Base-by-base conservation (phyloP, 352 stramenopile species). In the Phytophthora foliorum region DNA sequence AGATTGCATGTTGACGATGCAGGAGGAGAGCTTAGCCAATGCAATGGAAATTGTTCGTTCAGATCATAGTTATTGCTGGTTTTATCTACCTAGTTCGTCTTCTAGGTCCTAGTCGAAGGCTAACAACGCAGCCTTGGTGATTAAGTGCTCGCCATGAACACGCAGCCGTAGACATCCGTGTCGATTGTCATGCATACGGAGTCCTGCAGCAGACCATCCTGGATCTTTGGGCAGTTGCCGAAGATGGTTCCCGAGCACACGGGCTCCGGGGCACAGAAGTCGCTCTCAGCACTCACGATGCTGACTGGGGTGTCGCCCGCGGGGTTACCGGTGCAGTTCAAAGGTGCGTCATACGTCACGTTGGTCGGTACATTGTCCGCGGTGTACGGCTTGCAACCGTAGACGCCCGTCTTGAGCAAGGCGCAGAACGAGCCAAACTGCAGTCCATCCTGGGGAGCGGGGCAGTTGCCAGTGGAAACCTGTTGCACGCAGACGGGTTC, bases 341-440 rank as follows among this genome's bases (percentile, higher is more conserved):
- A 34, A 24, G 65, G 73, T 14, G 60, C 67, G 1, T 52, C 55
- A 32, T 79, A 78, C 31, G 62, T 71, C 29, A 57, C 57, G 16
- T 64, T 72, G 62, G 61, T 54, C 7, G 51, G 54, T 4, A 74
- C 58, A 29, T 76, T 75, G 25, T 69, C 53, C n/a, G 59, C 59
- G 0, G 51, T 72, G 42, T 77, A 70, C 8, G 65, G 76, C 64
- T 74, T 79, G 67, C 78, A 89, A 10, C 78, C 80, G 59, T 81
- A 89, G 21, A 72, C 74, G 13, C 74, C 70, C 11, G 78, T 85
- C 22, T 71, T 57, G 27, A 86, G 66, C 22, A 75, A 25, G 24
- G 67, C 70, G 45, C 80, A 89, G 57, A 72, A 81, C 9, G 80
- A 83, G 16, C 77, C 80, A 39, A 73, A 78, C 29, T 49, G 49